These are phyloP conservation scores for Plasmodium gallinaceum DNA, from an alignment of 169 alveolate species.

Conservation along the genomic window DNA sequence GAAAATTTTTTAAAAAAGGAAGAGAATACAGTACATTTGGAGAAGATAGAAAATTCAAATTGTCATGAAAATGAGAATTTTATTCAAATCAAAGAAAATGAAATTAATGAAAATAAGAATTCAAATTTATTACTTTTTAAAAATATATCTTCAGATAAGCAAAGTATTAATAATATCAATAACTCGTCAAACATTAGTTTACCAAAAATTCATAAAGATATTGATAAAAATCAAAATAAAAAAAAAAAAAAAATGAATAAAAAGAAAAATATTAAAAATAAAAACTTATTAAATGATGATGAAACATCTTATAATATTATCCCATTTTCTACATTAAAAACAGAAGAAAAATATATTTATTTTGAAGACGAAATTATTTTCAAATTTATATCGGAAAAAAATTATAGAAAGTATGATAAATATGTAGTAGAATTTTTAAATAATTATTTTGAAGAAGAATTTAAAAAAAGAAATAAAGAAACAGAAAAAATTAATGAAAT, in stretches of 20 bases:
- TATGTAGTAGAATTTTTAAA: constrained; percentile 36
- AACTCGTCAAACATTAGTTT: not conserved
- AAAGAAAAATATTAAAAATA: constrained; percentile 4
- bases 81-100: no score
- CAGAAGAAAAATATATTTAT: constrained; percentile 10
- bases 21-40: not conserved
- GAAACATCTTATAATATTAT: not conserved
- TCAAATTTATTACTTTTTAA: no score
- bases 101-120: no score
- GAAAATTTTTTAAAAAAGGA: no score
- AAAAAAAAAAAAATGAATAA: constrained; percentile 34
- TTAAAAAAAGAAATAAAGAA: not conserved
- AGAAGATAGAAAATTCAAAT: no score
- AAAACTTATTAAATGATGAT: not conserved
- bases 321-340: not conserved
- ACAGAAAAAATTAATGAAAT: not conserved
- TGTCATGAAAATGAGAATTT: no score
- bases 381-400: constrained; percentile 57
- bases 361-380: constrained; percentile 62
- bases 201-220: constrained; percentile 7
- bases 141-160: no score
- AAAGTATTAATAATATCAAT: no score
- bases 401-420: constrained; percentile 37
- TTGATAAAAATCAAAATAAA: constrained; percentile 24
- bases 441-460: constrained; percentile 22